Conservation (phyloP, 352 stramenopile genomes). For the Phytopythium ostracodes region DNA sequence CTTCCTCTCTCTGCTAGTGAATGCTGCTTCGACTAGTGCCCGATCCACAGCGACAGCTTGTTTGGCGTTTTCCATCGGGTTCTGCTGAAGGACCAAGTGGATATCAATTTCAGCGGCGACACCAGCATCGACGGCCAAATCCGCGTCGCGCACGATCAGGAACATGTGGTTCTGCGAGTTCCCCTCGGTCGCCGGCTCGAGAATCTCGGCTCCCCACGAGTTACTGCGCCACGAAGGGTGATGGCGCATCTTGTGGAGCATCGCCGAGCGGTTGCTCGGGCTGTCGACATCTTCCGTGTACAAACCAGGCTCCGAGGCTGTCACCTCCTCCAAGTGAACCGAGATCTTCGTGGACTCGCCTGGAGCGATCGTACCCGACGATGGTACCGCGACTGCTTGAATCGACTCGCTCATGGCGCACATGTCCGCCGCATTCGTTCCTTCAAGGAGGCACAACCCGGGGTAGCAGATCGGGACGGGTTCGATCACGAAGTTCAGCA, state of each 20-base stretch:
- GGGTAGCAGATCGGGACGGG: slow-evolving; percentile 58
- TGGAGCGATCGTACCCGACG: slow-evolving; percentile 61
- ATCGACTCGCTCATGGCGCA: slow-evolving; percentile 77
- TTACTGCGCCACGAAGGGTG: slow-evolving; percentile 82
- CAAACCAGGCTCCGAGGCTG: slow-evolving; percentile 16
- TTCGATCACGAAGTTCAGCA: slow-evolving; percentile 74
- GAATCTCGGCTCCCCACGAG: slow-evolving; percentile 67
- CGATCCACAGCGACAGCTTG: slow-evolving; percentile 31
- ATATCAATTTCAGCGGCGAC: slow-evolving; percentile 65
- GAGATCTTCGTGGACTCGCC: slow-evolving; percentile 76
- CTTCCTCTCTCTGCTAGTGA: slow-evolving; percentile 58
- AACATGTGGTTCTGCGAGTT: slow-evolving; percentile 69
- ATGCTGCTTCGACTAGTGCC: slow-evolving; percentile 50
- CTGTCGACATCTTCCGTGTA: slow-evolving; percentile 30
- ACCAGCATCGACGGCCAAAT: slow-evolving; percentile 46
- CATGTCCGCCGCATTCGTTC: slow-evolving; percentile 47
- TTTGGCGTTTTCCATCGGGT: slow-evolving; percentile 28
- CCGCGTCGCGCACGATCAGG: slow-evolving; percentile 64
- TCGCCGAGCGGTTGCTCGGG: slow-evolving; percentile 24
- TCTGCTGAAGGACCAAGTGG: slow-evolving; percentile 64
- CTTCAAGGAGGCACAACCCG: slow-evolving; percentile 65
- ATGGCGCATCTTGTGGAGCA: slow-evolving; percentile 73
- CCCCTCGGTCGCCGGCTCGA: slow-evolving; percentile 32
- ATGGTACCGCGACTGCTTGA: slow-evolving; percentile 65
- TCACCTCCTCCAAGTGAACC: slow-evolving; percentile 71